Conservation (phyloP, 768 basidiomycete genomes). For the Russula sp. region DNA sequence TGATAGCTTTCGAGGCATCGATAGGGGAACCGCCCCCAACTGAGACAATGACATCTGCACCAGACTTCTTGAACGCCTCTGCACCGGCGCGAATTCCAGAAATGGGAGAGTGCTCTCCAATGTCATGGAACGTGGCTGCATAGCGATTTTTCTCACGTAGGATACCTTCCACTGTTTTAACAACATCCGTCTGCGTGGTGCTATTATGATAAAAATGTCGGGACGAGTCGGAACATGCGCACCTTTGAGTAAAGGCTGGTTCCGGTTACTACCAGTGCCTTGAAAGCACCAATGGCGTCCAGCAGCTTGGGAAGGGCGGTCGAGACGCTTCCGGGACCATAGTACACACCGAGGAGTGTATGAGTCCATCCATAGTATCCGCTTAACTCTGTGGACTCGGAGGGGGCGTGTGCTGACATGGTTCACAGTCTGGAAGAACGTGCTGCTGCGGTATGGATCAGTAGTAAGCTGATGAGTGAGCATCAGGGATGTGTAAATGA, state of each 20-base stretch:
- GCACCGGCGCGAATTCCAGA: constrained; percentile 55
- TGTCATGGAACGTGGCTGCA: constrained; percentile 62
- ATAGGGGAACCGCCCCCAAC: constrained; percentile 78
- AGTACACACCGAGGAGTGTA: constrained; percentile 59
- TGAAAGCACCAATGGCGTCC: constrained; percentile 45
- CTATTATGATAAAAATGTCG: background rate
- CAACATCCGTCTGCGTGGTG: constrained; percentile 47
- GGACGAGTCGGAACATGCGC: background rate
- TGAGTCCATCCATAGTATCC: constrained; percentile 65
- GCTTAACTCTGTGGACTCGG: constrained; percentile 28
- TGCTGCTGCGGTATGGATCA: too few relatives aligned
- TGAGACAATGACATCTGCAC: constrained; percentile 62
- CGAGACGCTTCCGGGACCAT: constrained; percentile 59
- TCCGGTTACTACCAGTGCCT: constrained; percentile 67
- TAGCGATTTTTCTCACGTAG: constrained; percentile 52
- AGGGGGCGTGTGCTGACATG: constrained; percentile 7
- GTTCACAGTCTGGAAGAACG: background rate
- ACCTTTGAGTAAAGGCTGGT: constrained; percentile 62
- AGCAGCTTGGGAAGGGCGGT: constrained; percentile 61
- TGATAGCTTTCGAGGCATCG: constrained; percentile 68
- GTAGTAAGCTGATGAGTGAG: too few relatives aligned
- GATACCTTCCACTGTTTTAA: constrained; percentile 46
- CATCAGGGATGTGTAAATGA: too few relatives aligned
- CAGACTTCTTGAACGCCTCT: constrained; percentile 44
- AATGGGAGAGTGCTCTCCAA: constrained; percentile 66